phyloP scores from a whole-genome alignment of 2,329 filamentous ascomycete species.

The Hypocreales sp. region DNA sequence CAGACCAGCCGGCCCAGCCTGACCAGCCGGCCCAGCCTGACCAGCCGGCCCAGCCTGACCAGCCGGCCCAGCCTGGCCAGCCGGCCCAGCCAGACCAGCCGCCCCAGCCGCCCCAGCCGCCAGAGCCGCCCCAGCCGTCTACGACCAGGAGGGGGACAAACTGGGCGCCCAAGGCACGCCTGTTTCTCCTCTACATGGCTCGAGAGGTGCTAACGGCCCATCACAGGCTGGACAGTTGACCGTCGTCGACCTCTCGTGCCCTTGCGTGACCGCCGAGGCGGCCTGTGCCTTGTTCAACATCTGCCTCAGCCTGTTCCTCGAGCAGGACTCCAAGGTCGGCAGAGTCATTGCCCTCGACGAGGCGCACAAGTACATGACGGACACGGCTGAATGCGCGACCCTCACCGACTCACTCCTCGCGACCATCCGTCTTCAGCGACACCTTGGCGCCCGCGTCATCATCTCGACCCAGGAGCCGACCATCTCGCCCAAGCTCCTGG shows the following conservation, averaged over 20 bases:
- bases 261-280: conserved; percentile 48
- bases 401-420: conserved; percentile 48
- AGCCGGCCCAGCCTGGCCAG: too few relatives aligned
- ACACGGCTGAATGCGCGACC: conserved; percentile 31
- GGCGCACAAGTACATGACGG: conserved; percentile 61
- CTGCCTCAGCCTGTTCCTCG: conserved; percentile 49
- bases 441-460: conserved; percentile 49
- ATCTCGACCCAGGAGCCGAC: conserved; percentile 70
- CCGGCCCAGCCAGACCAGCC: too few relatives aligned
- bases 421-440: conserved; percentile 55
- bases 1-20: too few relatives aligned
- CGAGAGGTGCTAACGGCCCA: too few relatives aligned
- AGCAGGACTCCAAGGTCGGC: conserved; percentile 28
- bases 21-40: too few relatives aligned
- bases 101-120: too few relatives aligned
- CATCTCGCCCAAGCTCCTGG: conserved; percentile 49
- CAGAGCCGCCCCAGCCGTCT: too few relatives aligned
- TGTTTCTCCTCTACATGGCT: too few relatives aligned
- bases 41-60: too few relatives aligned
- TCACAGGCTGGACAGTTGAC: conserved; percentile 19
- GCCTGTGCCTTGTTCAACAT: conserved; percentile 63
- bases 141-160: conserved; percentile 4
- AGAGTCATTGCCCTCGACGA: conserved; percentile 59
- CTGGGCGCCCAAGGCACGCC: conserved; percentile 8
- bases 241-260: conserved; percentile 54